Base-by-base conservation (phyloP, 352 stramenopile genomes). In the Phytophthora cactorum region DNA sequence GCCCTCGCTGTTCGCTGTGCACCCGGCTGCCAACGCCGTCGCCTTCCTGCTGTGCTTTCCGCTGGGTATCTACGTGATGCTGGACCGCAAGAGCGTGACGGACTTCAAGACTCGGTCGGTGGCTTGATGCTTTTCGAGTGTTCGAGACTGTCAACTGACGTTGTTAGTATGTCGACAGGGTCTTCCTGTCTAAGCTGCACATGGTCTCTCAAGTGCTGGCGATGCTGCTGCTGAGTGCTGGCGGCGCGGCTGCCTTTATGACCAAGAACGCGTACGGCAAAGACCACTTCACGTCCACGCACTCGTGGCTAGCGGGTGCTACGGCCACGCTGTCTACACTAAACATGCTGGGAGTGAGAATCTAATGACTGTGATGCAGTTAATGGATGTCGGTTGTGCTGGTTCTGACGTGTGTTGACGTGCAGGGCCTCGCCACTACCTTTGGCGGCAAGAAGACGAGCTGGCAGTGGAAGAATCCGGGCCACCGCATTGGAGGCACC, bases 391-490 rank as follows among this genome's bases (percentile, higher is more conserved):
- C 8, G 10, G 17, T 27, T 54, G n/a, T 45, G 32, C 4, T 54
- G 1, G 22, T 50, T 11, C 7, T 57, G 31, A 29, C 34, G 14
- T 17, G 3, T 51, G 43, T 36, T 62, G 14, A 39, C 38, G 15
- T 63, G 4, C 17, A 89, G 81, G 84, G 82, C 4, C 57, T 82
- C 7, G 62, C 71, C 22, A 83, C 76, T 14, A 90, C 82, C 4
- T 92, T 88, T 65, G 63, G 70, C 1, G 76, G 81, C 31, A 88
- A 82, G 74, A 89, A 86, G 68, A 78, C 71, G 22, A 84, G 75
- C 66, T 92, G 79, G 79, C 81, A 86, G 43, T 92, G 84, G 84
- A 88, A 85, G 66, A 87, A 92, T 66, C 74, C 76, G 9, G 73
- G 75, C 28, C 84, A 92, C 66, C 84, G 81, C 49, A 80, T 87